phyloP scores from a whole-genome alignment of 2,329 filamentous ascomycete species.

The Calycina marina region DNA sequence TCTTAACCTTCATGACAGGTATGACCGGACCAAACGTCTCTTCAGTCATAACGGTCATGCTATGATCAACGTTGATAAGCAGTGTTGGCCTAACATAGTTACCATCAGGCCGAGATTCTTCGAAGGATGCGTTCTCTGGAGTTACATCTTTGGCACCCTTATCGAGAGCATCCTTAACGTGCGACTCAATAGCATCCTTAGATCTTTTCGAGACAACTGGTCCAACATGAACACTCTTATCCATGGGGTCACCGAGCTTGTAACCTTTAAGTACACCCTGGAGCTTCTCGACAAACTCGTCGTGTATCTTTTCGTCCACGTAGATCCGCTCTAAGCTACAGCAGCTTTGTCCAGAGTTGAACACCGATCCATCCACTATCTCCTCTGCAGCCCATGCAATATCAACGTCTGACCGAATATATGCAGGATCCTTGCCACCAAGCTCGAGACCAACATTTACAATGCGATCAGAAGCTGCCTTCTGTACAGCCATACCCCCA shows the following conservation, averaged over 20 bases:
- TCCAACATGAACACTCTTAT: slow-evolving; percentile 67
- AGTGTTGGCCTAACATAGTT: slow-evolving; percentile 85
- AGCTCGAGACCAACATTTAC: slow-evolving; percentile 82
- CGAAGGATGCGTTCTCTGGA: slow-evolving; percentile 67
- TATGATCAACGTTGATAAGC: slow-evolving; percentile 63
- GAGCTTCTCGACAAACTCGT: slow-evolving; percentile 63
- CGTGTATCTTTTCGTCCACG: slow-evolving; percentile 72
- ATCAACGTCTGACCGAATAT: slow-evolving; percentile 75
- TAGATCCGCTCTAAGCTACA: slow-evolving; percentile 88
- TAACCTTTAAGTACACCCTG: slow-evolving; percentile 72
- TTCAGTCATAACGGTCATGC: slow-evolving; percentile 79
- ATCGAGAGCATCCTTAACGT: slow-evolving; percentile 67
- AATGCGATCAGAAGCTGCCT: slow-evolving; percentile 69
- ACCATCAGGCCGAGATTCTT: slow-evolving; percentile 55
- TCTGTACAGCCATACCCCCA: slow-evolving; percentile 73
- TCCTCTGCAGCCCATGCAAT: slow-evolving; percentile 82
- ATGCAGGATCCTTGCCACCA: slow-evolving; percentile 89
- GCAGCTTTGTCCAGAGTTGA: slow-evolving; percentile 98
- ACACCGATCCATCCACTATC: slow-evolving; percentile 89
- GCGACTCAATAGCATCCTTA: slow-evolving; percentile 59
- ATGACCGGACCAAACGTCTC: slow-evolving; percentile 94
- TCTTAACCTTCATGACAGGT: slow-evolving; percentile 72
- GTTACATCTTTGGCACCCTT: slow-evolving; percentile 78
- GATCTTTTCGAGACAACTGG: slow-evolving; percentile 76
- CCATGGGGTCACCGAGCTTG: slow-evolving; percentile 75